These are phyloP conservation scores for Teratosphaeria zuluensis DNA, from an alignment of 2,329 filamentous ascomycete species.

Conservation along the genomic window DNA sequence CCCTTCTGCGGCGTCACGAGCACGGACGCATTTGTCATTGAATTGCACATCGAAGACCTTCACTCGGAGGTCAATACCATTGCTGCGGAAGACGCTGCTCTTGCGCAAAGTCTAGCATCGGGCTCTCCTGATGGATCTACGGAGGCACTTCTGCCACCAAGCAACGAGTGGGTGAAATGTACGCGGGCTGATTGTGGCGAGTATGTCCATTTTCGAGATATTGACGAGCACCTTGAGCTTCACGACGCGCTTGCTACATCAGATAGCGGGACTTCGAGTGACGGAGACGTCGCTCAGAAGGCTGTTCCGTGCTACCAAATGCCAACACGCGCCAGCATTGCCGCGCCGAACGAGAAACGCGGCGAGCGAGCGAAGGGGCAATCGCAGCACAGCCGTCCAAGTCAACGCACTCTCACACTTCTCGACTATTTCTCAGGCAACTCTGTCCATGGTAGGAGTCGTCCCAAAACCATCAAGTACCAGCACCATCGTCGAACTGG, in stretches of 20 bases:
- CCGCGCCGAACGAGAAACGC: background rate
- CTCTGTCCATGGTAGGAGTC: background rate
- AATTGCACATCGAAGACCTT: constrained; percentile 24
- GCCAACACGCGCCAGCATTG: background rate
- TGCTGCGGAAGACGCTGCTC: constrained; percentile 2
- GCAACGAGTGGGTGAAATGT: constrained; percentile 27
- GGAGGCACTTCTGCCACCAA: constrained; percentile 6
- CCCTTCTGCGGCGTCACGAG: constrained; percentile 21
- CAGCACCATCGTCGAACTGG: constrained; percentile 6
- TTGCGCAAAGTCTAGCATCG: background rate
- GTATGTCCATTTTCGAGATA: constrained; percentile 30
- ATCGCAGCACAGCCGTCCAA: background rate
- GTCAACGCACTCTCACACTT: background rate
- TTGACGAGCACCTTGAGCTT: constrained; percentile 38
- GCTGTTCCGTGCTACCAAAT: background rate
- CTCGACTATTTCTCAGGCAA: constrained; percentile 7
- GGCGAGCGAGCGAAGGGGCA: background rate
- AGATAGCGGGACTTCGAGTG: constrained; percentile 8
- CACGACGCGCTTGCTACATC: constrained; percentile 28
- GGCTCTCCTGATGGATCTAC: background rate
- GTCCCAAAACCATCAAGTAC: background rate
- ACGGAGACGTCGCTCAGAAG: background rate
- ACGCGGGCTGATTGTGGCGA: constrained; percentile 35
- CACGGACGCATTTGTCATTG: constrained; percentile 16
- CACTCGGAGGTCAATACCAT: constrained; percentile 23